Evolutionary conservation across 2,329 filamentous ascomycete genomes (phyloP), one percentile per base, ranked within the genome.

Genomic region (Xylariaceae sp.): DNA sequence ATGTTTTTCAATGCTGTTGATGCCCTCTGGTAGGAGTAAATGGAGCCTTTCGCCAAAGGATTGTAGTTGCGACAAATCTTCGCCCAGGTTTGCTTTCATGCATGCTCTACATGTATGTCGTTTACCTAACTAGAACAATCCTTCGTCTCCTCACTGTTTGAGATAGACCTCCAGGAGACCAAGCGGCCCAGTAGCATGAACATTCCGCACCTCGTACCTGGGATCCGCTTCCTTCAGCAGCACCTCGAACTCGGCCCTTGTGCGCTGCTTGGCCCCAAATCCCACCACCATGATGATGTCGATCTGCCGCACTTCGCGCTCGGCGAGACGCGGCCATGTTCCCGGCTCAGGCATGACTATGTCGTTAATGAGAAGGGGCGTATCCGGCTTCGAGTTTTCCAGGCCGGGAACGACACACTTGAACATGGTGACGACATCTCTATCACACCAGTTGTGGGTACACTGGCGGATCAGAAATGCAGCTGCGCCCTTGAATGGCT

Each of bases 391-490:
- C 9, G 36, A 40, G 12, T 16, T 12, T 18, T 45, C 42, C 7
- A 45, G 21, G 2, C 29, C 37, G 3, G 45, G 46, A 3, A 46
- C 42, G 4, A 41, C 2, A 4, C 11, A 14, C 21, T 27, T 30
- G 27, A 48, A 33, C 4, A 46, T 48, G 5, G 9, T 36, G 18
- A 46, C 40, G 9, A 38, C 36, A 24, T 48, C 42, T 1, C 16
- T 6, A 17, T 46, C 43, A 15, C 15, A 27, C 43, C 40, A 48
- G 38, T 48, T 34, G 17, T 48, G 46, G 45, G 40, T 43, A 17
- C 47, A 48, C 29, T 58, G 52, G 16, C 55, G 54, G 7, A 59
- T 31, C 2, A 59, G 30, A 37, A 45, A 56, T 3, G 47, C 49
- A 0, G 43, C 41, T 1, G 39, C 53, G 17, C 48, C 40, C 6